These are phyloP conservation scores for Acacia melanoxylon DNA, from an alignment of 306 rosid genomes.

Conservation along the genomic window DNA sequence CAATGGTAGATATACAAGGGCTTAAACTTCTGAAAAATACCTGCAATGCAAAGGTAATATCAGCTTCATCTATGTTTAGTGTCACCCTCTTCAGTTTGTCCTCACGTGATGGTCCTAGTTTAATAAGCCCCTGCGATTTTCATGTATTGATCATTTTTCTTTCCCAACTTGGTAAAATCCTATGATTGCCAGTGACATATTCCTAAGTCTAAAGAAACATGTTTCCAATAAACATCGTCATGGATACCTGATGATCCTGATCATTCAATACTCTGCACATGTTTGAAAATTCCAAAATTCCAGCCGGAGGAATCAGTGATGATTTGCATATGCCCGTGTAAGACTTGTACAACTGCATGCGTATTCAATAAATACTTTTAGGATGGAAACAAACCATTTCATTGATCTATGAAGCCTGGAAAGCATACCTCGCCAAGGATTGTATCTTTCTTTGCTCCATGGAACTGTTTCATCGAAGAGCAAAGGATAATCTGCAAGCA, in stretches of 20 bases:
- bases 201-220: slow-evolving; percentile 13
- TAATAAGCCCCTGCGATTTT: slow-evolving; percentile 72
- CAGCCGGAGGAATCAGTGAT: slow-evolving; percentile 63
- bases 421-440: slow-evolving; percentile 73
- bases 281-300: slow-evolving; percentile 69
- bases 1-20: background rate
- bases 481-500: slow-evolving; percentile 70
- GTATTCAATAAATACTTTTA: background rate
- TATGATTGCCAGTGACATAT: background rate
- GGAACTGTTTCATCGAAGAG: slow-evolving; percentile 76
- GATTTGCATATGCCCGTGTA: slow-evolving; percentile 70
- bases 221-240: background rate
- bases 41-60: slow-evolving; percentile 83
- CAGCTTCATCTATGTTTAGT: slow-evolving; percentile 66
- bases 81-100: slow-evolving; percentile 70
- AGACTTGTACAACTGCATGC: slow-evolving; percentile 75
- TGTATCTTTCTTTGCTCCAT: slow-evolving; percentile 72
- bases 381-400: background rate
- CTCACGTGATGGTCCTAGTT: slow-evolving; percentile 73
- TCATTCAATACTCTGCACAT: slow-evolving; percentile 83
- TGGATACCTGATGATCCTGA: slow-evolving; percentile 92
- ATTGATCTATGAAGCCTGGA: background rate
- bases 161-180: background rate
- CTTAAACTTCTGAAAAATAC: slow-evolving; percentile 30
- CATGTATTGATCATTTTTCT: slow-evolving; percentile 24